Conservation (phyloP, 139 green algal genomes). For the Micractinium conductrix region DNA sequence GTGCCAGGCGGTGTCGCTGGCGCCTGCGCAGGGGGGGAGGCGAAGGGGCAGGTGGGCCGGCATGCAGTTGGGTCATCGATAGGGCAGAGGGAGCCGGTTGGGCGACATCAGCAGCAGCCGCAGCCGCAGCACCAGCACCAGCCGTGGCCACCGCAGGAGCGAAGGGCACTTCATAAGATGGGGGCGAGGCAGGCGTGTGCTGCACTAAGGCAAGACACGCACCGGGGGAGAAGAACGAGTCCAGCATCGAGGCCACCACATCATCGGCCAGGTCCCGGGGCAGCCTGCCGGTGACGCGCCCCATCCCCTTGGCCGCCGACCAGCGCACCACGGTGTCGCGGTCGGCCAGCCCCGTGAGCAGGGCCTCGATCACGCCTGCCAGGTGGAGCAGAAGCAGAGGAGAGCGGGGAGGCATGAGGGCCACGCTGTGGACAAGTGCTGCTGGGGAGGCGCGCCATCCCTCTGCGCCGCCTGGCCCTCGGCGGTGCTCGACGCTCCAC, state of each 20-base stretch:
- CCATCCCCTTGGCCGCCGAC: constrained; percentile 94
- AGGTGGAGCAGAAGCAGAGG: background rate
- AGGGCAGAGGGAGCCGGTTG: too few species aligned
- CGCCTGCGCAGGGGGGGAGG: constrained; percentile 17
- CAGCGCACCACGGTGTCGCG: constrained; percentile 96
- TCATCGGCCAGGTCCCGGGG: constrained; percentile 86
- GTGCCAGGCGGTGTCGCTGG: constrained; percentile 90
- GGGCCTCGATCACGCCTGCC: constrained; percentile 40
- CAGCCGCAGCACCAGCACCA: too few species aligned
- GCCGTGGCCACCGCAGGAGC: too few species aligned
- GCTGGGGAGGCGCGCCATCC: too few species aligned
- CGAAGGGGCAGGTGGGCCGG: too few species aligned
- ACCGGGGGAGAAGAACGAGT: constrained; percentile 71
- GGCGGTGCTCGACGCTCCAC: too few species aligned
- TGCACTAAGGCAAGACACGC: too few species aligned
- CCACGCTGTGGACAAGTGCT: too few species aligned
- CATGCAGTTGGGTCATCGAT: background rate
- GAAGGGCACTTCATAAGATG: too few species aligned
- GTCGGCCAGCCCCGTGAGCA: constrained; percentile 83
- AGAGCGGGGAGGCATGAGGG: background rate
- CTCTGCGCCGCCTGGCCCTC: too few species aligned
- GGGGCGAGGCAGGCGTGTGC: too few species aligned
- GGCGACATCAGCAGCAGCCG: too few species aligned
- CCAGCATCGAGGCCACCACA: constrained; percentile 78
- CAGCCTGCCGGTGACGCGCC: constrained; percentile 82